phyloP scores from a whole-genome alignment of 805 yeast species.

The Candida hispaniensis region DNA sequence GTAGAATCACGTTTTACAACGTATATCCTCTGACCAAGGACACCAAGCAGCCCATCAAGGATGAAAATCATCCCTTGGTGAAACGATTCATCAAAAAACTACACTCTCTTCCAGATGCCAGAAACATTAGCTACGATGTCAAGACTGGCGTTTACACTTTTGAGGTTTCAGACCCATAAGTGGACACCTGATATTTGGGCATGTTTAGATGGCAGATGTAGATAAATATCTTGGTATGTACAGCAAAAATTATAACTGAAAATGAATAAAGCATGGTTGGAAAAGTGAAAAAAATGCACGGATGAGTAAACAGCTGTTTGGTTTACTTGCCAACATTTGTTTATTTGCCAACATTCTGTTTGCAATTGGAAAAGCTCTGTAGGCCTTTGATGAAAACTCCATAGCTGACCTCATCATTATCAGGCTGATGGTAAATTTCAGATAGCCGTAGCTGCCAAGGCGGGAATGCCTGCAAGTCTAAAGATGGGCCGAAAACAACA shows the following conservation, averaged over 20 bases:
- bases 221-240: not conserved
- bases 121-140: conserved; percentile 69
- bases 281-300: not conserved
- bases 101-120: conserved; percentile 45
- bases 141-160: conserved; percentile 40
- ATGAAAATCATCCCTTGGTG: conserved; percentile 63
- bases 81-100: conserved; percentile 58
- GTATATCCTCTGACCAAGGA: conserved; percentile 73
- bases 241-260: not conserved
- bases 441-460: conserved; percentile 95
- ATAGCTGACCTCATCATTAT: conserved; percentile 66
- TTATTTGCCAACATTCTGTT: conserved; percentile 80
- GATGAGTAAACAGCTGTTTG: not conserved
- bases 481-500: conserved; percentile 70
- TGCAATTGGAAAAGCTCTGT: conserved; percentile 54
- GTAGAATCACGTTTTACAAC: conserved; percentile 59
- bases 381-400: conserved; percentile 56
- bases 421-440: conserved; percentile 86
- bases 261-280: not conserved
- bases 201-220: not conserved
- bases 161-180: conserved; percentile 19
- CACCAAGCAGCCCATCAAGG: conserved; percentile 61
- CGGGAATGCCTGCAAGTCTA: conserved; percentile 89
- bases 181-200: not conserved
- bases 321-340: no score